These are phyloP conservation scores for Saccharomyces hybrid DNA, from an alignment of 1,139 yeast species.

Conservation along the genomic window DNA sequence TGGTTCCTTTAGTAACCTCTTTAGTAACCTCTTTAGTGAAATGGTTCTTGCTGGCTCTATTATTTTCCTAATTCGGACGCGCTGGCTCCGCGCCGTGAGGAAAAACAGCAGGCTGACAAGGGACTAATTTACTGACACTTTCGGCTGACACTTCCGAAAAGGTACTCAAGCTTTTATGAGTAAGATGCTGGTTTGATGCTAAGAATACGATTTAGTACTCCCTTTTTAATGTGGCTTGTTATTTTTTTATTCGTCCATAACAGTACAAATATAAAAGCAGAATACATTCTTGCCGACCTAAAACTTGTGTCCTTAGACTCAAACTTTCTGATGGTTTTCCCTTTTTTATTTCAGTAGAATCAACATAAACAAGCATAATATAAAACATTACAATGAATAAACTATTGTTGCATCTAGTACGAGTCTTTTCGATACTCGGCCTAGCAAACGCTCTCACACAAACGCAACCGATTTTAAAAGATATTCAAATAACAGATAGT, in stretches of 20 bases:
- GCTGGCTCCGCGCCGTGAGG: not conserved
- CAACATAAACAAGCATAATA: not conserved
- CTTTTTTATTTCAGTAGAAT: not conserved
- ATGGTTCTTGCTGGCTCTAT: not conserved
- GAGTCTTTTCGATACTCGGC: not conserved
- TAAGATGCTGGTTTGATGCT: not conserved
- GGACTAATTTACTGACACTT: not conserved
- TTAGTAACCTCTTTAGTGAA: not conserved
- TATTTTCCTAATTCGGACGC: not conserved
- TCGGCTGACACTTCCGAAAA: not conserved
- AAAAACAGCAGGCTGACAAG: constrained; percentile 1
- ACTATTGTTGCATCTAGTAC: not conserved
- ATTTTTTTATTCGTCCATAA: not conserved
- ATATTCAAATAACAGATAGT: constrained; percentile 20
- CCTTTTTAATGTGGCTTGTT: not conserved
- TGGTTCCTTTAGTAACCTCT: not conserved
- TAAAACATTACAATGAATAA: not conserved
- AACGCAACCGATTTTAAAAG: not conserved
- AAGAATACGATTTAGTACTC: not conserved
- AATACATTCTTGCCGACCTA: not conserved
- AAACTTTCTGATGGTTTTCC: not conserved
- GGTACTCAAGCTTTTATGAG: not conserved
- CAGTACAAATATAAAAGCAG: not conserved
- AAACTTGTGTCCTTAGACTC: not conserved
- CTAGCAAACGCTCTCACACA: not conserved